These are phyloP conservation scores for Leucosporidium yakuticum DNA, from an alignment of 768 basidiomycete species.

Conservation along the genomic window DNA sequence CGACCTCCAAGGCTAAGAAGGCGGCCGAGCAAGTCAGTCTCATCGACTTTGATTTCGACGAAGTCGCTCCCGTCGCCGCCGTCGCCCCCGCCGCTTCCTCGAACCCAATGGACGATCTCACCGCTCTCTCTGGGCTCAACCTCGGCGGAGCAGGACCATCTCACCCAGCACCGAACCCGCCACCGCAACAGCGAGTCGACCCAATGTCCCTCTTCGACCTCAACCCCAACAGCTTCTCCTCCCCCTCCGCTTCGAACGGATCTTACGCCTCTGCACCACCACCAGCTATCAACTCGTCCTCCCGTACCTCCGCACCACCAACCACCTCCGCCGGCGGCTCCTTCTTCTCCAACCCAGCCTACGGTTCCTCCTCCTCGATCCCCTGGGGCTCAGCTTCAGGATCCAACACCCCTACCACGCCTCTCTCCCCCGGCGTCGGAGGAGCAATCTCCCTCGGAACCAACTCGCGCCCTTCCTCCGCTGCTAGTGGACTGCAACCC, in stretches of 20 bases:
- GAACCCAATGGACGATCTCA: conserved; percentile 53
- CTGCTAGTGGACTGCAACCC: too few relatives aligned
- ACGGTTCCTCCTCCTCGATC: not conserved
- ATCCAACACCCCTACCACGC: not conserved
- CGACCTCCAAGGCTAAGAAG: conserved; percentile 22
- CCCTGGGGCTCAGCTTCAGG: not conserved
- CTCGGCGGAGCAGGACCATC: conserved; percentile 18
- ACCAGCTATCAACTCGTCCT: not conserved
- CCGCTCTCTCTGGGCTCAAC: conserved; percentile 46
- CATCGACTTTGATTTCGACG: conserved; percentile 36
- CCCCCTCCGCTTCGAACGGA: not conserved
- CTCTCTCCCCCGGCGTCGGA: not conserved
- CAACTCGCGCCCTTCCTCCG: not conserved
- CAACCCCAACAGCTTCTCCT: conserved; percentile 16
- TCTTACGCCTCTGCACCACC: not conserved
- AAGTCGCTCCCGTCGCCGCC: conserved; percentile 18
- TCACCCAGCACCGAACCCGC: not conserved
- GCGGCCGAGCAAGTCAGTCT: conserved; percentile 31
- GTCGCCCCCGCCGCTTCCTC: not conserved
- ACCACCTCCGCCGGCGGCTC: not conserved
- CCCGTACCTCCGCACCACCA: not conserved
- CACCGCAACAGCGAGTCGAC: not conserved
- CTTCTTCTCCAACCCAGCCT: conserved; percentile 29
- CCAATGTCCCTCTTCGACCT: conserved; percentile 28
- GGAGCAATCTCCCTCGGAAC: not conserved